Percentiles rank a stretch among this genome's conserved stretches.
Evolutionary conservation across 2,329 filamentous ascomycete genomes (phyloP).

Genomic region (Pyrenophora tritici-repentis): DNA sequence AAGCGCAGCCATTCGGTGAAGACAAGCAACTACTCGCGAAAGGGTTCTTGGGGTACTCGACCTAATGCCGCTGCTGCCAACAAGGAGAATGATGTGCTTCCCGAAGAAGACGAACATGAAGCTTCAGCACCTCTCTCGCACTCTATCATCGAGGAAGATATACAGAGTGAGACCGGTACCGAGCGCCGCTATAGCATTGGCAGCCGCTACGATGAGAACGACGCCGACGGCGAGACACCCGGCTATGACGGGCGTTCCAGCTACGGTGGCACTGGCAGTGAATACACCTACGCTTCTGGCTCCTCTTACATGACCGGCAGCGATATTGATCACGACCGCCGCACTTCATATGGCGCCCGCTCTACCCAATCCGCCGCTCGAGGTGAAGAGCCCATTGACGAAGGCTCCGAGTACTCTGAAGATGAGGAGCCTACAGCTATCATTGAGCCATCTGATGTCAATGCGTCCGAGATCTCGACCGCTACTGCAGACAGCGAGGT

Average conservation of each 20-base stretch:
- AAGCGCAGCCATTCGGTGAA: constrained; percentile 51
- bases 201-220: constrained; percentile 42
- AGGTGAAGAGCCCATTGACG: constrained; percentile 40
- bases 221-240: constrained; percentile 43
- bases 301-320: constrained; percentile 55
- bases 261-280: constrained; percentile 50
- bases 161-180: constrained; percentile 47
- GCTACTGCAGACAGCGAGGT: constrained; percentile 26
- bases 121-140: constrained; percentile 21
- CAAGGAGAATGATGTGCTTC: constrained; percentile 56
- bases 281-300: constrained; percentile 55
- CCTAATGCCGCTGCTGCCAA: constrained; percentile 42
- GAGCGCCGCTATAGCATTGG: constrained; percentile 47
- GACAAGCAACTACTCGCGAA: constrained; percentile 41
- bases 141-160: constrained; percentile 36
- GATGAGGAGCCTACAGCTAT: constrained; percentile 36
- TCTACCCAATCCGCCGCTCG: constrained; percentile 39
- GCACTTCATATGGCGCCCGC: constrained; percentile 50
- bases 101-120: constrained; percentile 51
- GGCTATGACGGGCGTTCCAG: constrained; percentile 46
- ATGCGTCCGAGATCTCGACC: constrained; percentile 30
- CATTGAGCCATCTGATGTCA: constrained; percentile 34
- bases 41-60: constrained; percentile 44
- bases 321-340: constrained; percentile 49
- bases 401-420: constrained; percentile 37